Percentiles rank a stretch among this genome's conserved stretches.
These are phyloP conservation scores for Ploettnerulaceae sp. DNA, from an alignment of 2,329 filamentous ascomycete species.

Conservation along the genomic window DNA sequence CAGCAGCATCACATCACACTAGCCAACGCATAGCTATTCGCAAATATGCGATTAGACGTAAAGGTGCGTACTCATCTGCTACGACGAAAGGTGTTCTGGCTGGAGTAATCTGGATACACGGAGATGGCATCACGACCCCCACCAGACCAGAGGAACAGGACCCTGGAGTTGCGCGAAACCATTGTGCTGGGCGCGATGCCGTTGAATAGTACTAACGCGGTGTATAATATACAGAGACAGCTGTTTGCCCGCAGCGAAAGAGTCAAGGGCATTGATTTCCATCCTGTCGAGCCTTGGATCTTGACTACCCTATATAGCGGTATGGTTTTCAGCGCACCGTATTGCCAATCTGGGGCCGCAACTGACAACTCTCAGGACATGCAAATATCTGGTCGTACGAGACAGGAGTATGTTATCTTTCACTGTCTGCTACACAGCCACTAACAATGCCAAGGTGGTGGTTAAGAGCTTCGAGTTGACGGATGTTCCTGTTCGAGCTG, in stretches of 20 bases:
- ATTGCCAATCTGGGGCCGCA: slow-evolving; percentile 6
- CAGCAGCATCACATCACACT: slow-evolving; percentile 12
- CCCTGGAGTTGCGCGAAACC: slow-evolving; percentile 22
- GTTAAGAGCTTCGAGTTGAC: slow-evolving; percentile 99
- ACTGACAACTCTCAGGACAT: slow-evolving; percentile 58
- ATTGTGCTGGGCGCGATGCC: slow-evolving; percentile 21
- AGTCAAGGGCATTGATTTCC: slow-evolving; percentile 96
- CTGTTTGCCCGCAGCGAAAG: slow-evolving; percentile 87
- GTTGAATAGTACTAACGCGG: slow-evolving; percentile 33
- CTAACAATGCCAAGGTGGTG: slow-evolving; percentile 54
- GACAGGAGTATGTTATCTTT: slow-evolving; percentile 56
- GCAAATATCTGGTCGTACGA: slow-evolving; percentile 99
- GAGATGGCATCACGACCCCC: slow-evolving; percentile 9
- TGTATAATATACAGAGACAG: slow-evolving; percentile 57
- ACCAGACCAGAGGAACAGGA: slow-evolving; percentile 16
- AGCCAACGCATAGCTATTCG: slow-evolving; percentile 12
- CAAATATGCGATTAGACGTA: slow-evolving; percentile 53
- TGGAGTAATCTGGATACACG: slow-evolving; percentile 1
- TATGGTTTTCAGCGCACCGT: slow-evolving; percentile 41
- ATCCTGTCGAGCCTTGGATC: slow-evolving; percentile 94
- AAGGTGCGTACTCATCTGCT: slow-evolving; percentile 42
- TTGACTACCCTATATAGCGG: slow-evolving; percentile 95
- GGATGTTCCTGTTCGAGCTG: slow-evolving; percentile 94
- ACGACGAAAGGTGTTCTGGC: not conserved
- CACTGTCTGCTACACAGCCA: not conserved